A percentile compares a stretch with the other conserved stretches of the same genome.
phyloP scores from a whole-genome alignment of 2,329 filamentous ascomycete genomes.

The Nemania abortiva region DNA sequence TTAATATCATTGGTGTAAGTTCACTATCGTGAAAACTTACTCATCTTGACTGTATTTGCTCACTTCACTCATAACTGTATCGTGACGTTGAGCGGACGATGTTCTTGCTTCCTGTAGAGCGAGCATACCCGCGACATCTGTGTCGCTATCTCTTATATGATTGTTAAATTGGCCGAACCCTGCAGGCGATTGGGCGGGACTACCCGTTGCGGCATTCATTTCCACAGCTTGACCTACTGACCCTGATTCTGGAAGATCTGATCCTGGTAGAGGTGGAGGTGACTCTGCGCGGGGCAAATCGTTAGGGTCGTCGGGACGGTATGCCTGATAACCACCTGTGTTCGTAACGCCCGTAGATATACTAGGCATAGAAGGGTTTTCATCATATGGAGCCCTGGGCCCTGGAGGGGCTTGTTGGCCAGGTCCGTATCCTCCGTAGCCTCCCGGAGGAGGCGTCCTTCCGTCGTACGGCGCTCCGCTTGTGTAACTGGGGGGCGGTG shows the following conservation, averaged over 20 bases:
- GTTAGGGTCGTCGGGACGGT: constrained; percentile 57
- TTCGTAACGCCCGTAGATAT: constrained; percentile 50
- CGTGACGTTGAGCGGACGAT: constrained; percentile 55
- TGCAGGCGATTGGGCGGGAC: constrained; percentile 58
- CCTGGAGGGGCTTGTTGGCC: constrained; percentile 55
- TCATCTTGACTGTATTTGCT: constrained; percentile 80
- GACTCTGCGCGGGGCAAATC: constrained; percentile 72
- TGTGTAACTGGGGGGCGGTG: constrained; percentile 61
- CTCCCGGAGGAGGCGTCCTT: constrained; percentile 47
- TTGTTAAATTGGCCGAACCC: constrained; percentile 61
- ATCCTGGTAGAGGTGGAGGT: constrained; percentile 69
- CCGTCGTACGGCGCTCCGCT: constrained; percentile 56
- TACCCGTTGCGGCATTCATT: constrained; percentile 79
- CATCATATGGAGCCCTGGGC: constrained; percentile 54
- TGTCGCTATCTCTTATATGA: constrained; percentile 72
- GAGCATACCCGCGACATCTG: constrained; percentile 80
- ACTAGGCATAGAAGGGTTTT: constrained; percentile 55
- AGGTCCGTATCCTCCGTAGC: constrained; percentile 48
- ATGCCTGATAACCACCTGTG: constrained; percentile 56
- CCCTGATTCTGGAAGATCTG: constrained; percentile 52
- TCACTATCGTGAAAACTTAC: constrained; percentile 64
- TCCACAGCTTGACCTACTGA: constrained; percentile 76
- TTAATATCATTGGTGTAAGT: constrained; percentile 43
- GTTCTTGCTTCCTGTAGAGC: constrained; percentile 71
- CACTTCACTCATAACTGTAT: constrained; percentile 71